Percentiles rank a stretch among this genome's conserved stretches.
Conservation (phyloP, 2,329 filamentous ascomycete genomes). For the Botrytis paeoniae region DNA sequence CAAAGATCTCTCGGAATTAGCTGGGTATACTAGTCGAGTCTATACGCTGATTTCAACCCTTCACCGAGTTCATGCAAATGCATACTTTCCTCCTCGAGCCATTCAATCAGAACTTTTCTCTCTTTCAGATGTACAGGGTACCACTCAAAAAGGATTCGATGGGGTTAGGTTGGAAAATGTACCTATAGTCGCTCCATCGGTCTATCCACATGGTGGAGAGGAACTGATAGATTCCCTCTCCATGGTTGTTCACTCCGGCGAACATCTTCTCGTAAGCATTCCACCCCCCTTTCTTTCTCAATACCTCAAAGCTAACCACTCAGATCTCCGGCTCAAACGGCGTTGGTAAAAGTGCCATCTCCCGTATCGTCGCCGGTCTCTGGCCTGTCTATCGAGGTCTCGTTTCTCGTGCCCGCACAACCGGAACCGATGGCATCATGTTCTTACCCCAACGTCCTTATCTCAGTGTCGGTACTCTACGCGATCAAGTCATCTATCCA, state of each 20-base stretch:
- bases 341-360: constrained; percentile 85
- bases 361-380: constrained; percentile 82
- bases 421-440: constrained; percentile 92
- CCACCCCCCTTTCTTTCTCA: constrained; percentile 1
- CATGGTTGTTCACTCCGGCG: constrained; percentile 83
- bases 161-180: constrained; percentile 92
- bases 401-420: constrained; percentile 77
- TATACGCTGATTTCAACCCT: constrained; percentile 94
- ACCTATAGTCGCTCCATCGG: constrained; percentile 80
- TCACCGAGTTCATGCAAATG: constrained; percentile 86
- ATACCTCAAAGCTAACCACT: constrained; percentile 15
- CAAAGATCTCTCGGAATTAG: constrained; percentile 93
- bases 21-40: constrained; percentile 92
- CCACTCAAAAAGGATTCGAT: constrained; percentile 90
- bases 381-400: constrained; percentile 96
- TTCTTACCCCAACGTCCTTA: constrained; percentile 95
- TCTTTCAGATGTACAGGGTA: constrained; percentile 87
- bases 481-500: constrained; percentile 97
- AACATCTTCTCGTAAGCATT: constrained; percentile 70
- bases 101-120: constrained; percentile 79
- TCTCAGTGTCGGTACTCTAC: constrained; percentile 83
- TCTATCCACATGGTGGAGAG: constrained; percentile 89
- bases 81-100: constrained; percentile 70
- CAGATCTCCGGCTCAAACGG: constrained; percentile 91
- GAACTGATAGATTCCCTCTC: constrained; percentile 86